Percentiles rank a stretch among this genome's conserved stretches.
phyloP scores from a whole-genome alignment of 768 basidiomycete species.

The Mycena galericulata region DNA sequence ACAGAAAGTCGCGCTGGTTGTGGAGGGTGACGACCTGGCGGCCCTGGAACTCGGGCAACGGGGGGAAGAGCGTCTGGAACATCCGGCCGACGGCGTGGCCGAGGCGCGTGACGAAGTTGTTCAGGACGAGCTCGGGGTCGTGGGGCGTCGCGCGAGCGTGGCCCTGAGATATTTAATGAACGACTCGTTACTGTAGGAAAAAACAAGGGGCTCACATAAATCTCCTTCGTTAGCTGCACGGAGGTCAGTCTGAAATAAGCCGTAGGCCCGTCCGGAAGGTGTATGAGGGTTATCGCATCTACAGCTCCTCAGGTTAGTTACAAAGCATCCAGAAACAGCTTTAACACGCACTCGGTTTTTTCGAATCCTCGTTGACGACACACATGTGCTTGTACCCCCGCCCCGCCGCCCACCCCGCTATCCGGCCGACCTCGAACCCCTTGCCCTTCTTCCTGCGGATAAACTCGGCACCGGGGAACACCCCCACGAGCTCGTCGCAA shows the following conservation, averaged over 20 bases:
- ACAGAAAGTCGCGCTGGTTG: constrained; percentile 97
- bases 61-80: constrained; percentile 97
- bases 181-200: background rate
- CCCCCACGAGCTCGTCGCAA: constrained; percentile 88
- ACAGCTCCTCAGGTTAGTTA: constrained; percentile 18
- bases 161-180: constrained; percentile 62
- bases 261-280: constrained; percentile 92
- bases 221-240: constrained; percentile 85
- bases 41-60: constrained; percentile 94
- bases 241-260: constrained; percentile 96
- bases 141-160: constrained; percentile 95
- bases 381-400: constrained; percentile 89
- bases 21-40: constrained; percentile 97
- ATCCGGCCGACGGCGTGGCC: constrained; percentile 94
- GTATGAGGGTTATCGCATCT: constrained; percentile 95
- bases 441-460: constrained; percentile 88
- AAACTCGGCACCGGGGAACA: constrained; percentile 95
- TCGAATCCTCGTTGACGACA: constrained; percentile 96
- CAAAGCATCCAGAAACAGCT: background rate
- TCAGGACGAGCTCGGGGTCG: constrained; percentile 94
- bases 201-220: constrained; percentile 69
- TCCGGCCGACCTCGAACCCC: constrained; percentile 90
- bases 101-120: constrained; percentile 93
- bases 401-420: constrained; percentile 93
- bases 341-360: constrained; percentile 83